A percentile compares a stretch with the other conserved stretches of the same genome.
These are phyloP conservation scores for Penicillium oxalicum DNA, from an alignment of 2,329 filamentous ascomycete species.

Conservation along the genomic window DNA sequence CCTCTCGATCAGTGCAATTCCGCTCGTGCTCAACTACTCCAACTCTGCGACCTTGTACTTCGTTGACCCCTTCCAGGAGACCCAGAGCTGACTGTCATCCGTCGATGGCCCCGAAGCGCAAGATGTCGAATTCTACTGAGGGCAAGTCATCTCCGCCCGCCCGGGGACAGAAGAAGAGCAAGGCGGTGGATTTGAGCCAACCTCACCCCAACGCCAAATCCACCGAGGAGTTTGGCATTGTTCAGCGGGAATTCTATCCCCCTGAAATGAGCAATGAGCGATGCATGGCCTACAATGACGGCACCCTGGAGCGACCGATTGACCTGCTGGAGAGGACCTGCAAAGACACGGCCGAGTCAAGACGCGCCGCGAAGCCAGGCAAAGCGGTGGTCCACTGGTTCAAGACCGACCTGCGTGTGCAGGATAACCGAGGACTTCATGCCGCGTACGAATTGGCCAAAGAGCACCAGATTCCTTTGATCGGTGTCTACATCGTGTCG, in stretches of 20 bases:
- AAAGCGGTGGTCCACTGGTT: conserved; percentile 82
- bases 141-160: conserved; percentile 2
- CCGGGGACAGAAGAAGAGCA: conserved; percentile 16
- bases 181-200: conserved; percentile 10
- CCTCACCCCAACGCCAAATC: conserved; percentile 35
- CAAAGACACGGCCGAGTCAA: conserved; percentile 51
- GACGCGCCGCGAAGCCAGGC: conserved; percentile 50
- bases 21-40: neutral
- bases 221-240: conserved; percentile 53
- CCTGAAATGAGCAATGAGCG: conserved; percentile 78
- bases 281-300: conserved; percentile 66
- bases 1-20: neutral
- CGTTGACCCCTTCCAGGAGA: no score
- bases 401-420: conserved; percentile 69
- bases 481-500: conserved; percentile 72
- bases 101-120: conserved; percentile 26
- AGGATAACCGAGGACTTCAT: conserved; percentile 67
- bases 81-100: neutral
- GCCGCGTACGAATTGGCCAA: conserved; percentile 63
- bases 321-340: conserved; percentile 59
- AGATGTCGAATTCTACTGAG: conserved; percentile 11
- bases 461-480: conserved; percentile 62
- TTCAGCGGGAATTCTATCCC: conserved; percentile 72
- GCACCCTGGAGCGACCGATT: conserved; percentile 66
- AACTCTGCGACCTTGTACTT: no score